phyloP scores from a whole-genome alignment of 352 stramenopile species.

The Phytophthora tubulina region DNA sequence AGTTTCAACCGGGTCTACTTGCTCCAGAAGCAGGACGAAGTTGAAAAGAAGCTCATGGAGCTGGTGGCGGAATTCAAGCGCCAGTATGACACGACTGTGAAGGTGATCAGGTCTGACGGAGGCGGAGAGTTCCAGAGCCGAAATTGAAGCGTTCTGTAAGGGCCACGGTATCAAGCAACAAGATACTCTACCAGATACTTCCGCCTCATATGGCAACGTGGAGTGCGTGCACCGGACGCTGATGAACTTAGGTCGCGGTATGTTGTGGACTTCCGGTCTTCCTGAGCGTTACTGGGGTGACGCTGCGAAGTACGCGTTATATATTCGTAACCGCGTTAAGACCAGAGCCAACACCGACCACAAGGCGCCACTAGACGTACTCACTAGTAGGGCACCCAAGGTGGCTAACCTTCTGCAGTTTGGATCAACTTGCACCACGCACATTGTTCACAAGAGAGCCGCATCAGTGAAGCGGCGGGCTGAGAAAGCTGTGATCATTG shows the following conservation, averaged over 20 bases:
- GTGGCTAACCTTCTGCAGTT: constrained; percentile 8
- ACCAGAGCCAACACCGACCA: constrained; percentile 12
- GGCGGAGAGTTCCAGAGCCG: constrained; percentile 4
- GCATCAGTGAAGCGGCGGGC: not conserved
- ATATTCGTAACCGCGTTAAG: constrained; percentile 5
- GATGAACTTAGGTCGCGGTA: not conserved
- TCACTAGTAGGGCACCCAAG: not conserved
- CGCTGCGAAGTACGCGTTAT: constrained; percentile 2
- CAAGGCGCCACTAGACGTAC: constrained; percentile 2
- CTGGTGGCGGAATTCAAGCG: constrained; percentile 1
- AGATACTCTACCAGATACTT: not conserved
- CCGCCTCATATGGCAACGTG: not conserved
- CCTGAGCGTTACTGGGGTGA: constrained; percentile 12
- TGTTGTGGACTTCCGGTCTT: not conserved
- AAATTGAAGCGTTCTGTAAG: not conserved
- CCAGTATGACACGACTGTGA: not conserved
- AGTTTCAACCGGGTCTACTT: constrained; percentile 26
- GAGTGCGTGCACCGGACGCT: not conserved
- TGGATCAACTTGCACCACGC: constrained; percentile 1
- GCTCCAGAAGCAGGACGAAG: constrained; percentile 9
- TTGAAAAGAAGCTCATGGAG: not conserved
- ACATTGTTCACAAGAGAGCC: not conserved
- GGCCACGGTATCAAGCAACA: not conserved
- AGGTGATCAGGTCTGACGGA: not conserved
- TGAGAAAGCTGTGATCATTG: not conserved